Evolutionary conservation across 805 yeast genomes (phyloP).

Genomic region (Alloascoidea hylecoeti): DNA sequence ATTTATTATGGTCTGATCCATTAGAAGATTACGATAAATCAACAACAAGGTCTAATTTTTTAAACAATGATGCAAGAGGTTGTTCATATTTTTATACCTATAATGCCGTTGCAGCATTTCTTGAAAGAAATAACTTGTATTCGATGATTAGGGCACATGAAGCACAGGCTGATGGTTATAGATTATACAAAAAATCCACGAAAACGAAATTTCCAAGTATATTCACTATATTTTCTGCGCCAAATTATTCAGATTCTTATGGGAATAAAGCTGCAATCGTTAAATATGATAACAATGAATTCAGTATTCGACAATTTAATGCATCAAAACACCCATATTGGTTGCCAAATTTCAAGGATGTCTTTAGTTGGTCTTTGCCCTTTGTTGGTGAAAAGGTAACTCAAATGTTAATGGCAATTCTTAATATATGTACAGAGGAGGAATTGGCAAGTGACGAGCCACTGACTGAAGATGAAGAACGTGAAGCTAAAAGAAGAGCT

Average conservation of each 20-base stretch:
- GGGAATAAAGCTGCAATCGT: constrained; percentile 94
- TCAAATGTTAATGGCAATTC: constrained; percentile 79
- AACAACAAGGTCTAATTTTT: too few species aligned
- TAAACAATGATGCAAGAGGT: constrained; percentile 68
- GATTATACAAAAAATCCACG: constrained; percentile 81
- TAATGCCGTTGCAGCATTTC: constrained; percentile 65
- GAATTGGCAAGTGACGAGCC: too few species aligned
- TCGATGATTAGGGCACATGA: constrained; percentile 90
- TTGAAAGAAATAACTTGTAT: constrained; percentile 62
- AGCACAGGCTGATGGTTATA: constrained; percentile 93
- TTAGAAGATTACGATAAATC: too few species aligned
- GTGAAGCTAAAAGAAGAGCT: constrained; percentile 35
- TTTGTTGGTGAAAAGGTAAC: constrained; percentile 94
- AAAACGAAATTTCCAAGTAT: constrained; percentile 82
- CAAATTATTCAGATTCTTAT: constrained; percentile 84
- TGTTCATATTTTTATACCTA: constrained; percentile 87
- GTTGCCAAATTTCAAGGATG: constrained; percentile 95
- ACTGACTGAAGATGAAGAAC: too few species aligned
- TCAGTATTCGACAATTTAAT: constrained; percentile 93
- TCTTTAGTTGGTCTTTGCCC: constrained; percentile 93
- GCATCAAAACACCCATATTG: constrained; percentile 91
- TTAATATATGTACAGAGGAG: constrained; percentile 91
- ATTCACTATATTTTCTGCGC: constrained; percentile 88
- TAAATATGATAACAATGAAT: constrained; percentile 77
- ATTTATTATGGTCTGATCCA: constrained; percentile 94